Conservation (phyloP, 148 eudicot genomes). For the Dysphania ambrosioides region DNA sequence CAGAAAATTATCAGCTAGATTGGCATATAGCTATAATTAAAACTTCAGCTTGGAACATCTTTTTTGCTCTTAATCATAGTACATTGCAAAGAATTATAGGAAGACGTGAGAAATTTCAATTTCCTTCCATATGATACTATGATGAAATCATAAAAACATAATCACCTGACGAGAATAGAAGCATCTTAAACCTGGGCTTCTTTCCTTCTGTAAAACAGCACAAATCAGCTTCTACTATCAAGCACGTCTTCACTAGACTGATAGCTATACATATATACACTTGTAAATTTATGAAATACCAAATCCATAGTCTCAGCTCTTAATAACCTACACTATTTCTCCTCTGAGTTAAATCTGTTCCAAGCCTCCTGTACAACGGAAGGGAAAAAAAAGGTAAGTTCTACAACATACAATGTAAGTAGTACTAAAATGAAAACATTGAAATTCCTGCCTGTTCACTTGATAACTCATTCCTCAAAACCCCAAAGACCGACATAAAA, state of each 20-base stretch:
- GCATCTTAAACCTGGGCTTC: background rate
- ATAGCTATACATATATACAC: slow-evolving; percentile 25
- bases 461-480: background rate
- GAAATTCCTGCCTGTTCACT: background rate
- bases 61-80: too few species aligned
- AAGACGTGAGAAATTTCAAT: too few species aligned
- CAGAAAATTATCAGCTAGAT: too few species aligned
- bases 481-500: background rate
- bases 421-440: background rate
- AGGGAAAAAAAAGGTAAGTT: background rate
- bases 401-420: background rate
- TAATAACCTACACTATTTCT: slow-evolving; percentile 43
- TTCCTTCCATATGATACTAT: slow-evolving; percentile 5
- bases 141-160: too few species aligned
- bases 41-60: too few species aligned
- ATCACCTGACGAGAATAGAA: background rate
- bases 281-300: slow-evolving; percentile 9
- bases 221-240: slow-evolving; percentile 12
- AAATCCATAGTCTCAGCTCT: slow-evolving; percentile 4
- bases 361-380: slow-evolving; percentile 64
- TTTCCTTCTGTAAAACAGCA: slow-evolving; percentile 7
- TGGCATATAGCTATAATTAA: too few species aligned
- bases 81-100: too few species aligned
- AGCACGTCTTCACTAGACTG: slow-evolving; percentile 22
- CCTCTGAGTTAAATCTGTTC: slow-evolving; percentile 92